Evolutionary conservation across 768 basidiomycete species (phyloP).

Genomic region (Mycena venus): DNA sequence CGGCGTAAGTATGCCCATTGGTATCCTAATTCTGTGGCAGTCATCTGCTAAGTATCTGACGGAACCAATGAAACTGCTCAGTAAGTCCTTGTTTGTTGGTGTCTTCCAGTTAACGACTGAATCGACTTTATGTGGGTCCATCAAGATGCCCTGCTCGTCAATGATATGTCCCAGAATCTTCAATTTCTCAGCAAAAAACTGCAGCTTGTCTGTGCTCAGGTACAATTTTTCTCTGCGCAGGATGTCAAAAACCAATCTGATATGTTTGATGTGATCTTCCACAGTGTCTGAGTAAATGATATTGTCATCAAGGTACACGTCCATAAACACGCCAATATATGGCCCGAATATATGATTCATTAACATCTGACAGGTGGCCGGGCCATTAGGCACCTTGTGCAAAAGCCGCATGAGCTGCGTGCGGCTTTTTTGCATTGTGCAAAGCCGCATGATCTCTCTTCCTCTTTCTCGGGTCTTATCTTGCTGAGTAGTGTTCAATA

Average conservation of each 20-base stretch:
- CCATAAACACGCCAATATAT: conserved; percentile 49
- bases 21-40: conserved; percentile 48
- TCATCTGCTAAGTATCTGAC: conserved; percentile 51
- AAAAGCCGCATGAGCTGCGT: no score
- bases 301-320: conserved; percentile 48
- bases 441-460: no score
- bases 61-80: conserved; percentile 50
- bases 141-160: conserved; percentile 52
- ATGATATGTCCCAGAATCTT: conserved; percentile 52
- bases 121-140: conserved; percentile 62
- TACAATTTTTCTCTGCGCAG: conserved; percentile 49
- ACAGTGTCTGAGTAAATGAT: conserved; percentile 55
- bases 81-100: conserved; percentile 49
- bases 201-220: conserved; percentile 37
- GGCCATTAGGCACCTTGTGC: no score
- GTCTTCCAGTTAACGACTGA: conserved; percentile 49
- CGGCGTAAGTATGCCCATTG: conserved; percentile 50
- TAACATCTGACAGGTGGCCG: conserved; percentile 50
- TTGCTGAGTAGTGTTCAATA: no score
- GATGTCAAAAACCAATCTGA: conserved; percentile 45
- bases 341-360: conserved; percentile 54
- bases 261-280: conserved; percentile 49
- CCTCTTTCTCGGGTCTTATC: no score
- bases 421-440: no score
- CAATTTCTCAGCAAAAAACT: conserved; percentile 30